Conservation (phyloP, 768 basidiomycete genomes). For the Tulasnella sp. region DNA sequence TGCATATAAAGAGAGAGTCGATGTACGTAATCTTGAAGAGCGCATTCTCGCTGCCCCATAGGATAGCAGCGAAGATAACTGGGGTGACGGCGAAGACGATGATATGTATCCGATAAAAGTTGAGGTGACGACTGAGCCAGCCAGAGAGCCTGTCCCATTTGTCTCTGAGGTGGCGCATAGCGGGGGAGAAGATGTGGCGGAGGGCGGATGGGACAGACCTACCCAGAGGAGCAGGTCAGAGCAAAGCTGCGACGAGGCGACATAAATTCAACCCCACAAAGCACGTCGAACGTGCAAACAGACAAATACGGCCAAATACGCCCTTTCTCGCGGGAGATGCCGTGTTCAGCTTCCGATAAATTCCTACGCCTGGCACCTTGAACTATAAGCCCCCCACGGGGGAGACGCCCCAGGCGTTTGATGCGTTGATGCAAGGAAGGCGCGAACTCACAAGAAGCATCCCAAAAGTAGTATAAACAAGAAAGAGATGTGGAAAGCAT, state of each 20-base stretch:
- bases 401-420: no score
- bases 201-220: not conserved
- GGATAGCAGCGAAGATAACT: slow-evolving; percentile 61
- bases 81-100: slow-evolving; percentile 54
- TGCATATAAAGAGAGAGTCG: slow-evolving; percentile 65
- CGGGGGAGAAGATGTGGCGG: not conserved
- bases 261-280: no score
- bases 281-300: no score
- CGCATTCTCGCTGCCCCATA: slow-evolving; percentile 39
- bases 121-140: slow-evolving; percentile 26
- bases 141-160: not conserved
- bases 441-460: not conserved
- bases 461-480: not conserved
- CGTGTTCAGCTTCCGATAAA: no score
- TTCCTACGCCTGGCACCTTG: no score
- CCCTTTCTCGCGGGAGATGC: no score
- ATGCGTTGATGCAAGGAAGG: no score
- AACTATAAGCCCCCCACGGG: no score
- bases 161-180: not conserved
- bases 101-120: slow-evolving; percentile 40
- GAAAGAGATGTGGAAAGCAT: not conserved
- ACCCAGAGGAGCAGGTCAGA: slow-evolving; percentile 6
- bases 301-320: no score
- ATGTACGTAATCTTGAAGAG: slow-evolving; percentile 45
- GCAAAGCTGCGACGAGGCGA: no score